A percentile compares a stretch with the other conserved stretches of the same genome.
phyloP scores from a whole-genome alignment of 495 filamentous ascomycete species.

The Gamarada debralockiae region DNA sequence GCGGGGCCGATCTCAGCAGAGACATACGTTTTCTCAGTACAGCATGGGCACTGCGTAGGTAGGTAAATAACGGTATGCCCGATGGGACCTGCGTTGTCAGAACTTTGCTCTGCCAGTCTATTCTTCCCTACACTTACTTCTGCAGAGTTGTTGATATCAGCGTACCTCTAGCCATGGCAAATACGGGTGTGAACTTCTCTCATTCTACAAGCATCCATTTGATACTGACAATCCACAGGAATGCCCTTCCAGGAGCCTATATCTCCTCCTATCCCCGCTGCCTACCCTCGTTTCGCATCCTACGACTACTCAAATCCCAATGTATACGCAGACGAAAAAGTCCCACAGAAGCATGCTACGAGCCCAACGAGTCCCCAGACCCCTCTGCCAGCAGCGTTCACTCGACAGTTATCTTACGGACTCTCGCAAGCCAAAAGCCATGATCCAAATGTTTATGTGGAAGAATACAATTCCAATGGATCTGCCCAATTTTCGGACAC shows the following conservation, averaged over 20 bases:
- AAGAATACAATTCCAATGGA: background rate
- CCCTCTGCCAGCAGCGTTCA: background rate
- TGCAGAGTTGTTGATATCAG: background rate
- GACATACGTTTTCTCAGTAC: background rate
- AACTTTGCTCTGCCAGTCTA: background rate
- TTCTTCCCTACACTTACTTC: no score
- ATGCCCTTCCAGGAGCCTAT: background rate
- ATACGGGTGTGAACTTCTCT: no score
- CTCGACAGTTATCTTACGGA: background rate
- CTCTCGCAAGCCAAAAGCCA: background rate
- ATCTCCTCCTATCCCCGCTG: background rate
- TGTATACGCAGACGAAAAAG: background rate
- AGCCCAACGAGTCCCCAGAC: no score
- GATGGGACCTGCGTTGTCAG: background rate
- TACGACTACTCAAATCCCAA: constrained; percentile 8
- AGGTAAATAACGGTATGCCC: background rate
- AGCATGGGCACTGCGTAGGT: background rate
- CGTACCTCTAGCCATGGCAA: background rate
- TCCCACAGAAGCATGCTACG: no score
- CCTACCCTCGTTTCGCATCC: background rate
- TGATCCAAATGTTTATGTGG: background rate
- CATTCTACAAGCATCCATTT: no score
- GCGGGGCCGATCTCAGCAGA: no score
- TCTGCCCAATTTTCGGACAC: background rate
- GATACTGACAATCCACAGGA: background rate